Evolutionary conservation across 805 yeast species (phyloP), one percentile per base, ranked within the genome.

Genomic region (Kurtzmaniella fragi): DNA sequence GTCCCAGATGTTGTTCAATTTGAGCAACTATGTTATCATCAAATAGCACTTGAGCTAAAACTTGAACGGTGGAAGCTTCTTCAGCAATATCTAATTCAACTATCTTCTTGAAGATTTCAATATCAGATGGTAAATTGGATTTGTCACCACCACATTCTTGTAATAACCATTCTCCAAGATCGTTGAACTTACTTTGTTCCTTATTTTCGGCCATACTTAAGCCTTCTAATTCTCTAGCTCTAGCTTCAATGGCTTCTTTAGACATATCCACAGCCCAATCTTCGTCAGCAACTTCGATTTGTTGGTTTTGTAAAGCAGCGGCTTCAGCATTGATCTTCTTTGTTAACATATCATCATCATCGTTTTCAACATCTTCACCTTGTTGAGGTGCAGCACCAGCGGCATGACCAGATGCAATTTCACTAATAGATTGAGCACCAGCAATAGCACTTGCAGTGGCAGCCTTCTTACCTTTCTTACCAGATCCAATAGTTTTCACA

Each of bases 221-320:
- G 17, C 81, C 88, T 64, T 88, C 95, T 48, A 89, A 73, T 61
- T 86, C 95, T 53, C 79, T 70, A 33, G 95, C 96, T 67, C 99
- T 85, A 34, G 85, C 88, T 58, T 84, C 82, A 48, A 91, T 87
- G 42, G 98, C 98, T 67, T 89, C 98, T 62, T 86, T 93, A 35
- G 95, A 85, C 77, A 90, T 87, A 63, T 91, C 99, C 32, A 90
- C 96, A 14, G 96, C 88, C 98, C 98, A 91, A 49, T 87, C 95
- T 50, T 86, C 97, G 58, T 89, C 96, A 47, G 82, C 81, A 39
- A 85, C 84, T 43, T 78, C 76, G 36, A 76, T 76, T 17, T 49
- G 50, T 17, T 52, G 49, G 28, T 51, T 45, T 28, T 77, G 72
- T 43, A 85, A 70, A 30, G 72, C 77, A 10, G 88, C 82, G 15